Conservation (phyloP, 306 rosid species). For the Cucurbita maxima region DNA sequence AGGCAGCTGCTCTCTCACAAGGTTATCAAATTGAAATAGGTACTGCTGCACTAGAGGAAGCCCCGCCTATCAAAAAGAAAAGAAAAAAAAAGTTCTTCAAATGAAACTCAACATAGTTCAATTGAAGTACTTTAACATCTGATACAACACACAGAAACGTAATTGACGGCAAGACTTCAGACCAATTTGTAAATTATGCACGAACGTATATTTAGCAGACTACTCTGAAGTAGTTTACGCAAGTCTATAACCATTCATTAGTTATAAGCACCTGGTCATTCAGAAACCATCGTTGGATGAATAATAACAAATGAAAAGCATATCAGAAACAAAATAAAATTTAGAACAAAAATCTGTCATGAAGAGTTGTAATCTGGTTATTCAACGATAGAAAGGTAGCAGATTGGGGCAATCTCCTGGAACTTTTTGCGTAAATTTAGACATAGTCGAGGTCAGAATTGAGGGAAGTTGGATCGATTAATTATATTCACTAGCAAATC, state of each 20-base stretch:
- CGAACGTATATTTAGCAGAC: not conserved
- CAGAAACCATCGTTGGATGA: not conserved
- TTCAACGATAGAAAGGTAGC: too few relatives aligned
- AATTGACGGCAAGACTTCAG: not conserved
- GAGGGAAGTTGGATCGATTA: too few relatives aligned
- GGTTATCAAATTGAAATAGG: conserved; percentile 63
- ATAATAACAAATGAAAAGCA: too few relatives aligned
- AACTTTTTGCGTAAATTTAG: too few relatives aligned
- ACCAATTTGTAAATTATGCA: not conserved
- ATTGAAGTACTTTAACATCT: not conserved
- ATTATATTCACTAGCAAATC: too few relatives aligned
- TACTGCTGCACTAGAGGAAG: conserved; percentile 93
- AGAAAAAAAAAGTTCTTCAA: not conserved
- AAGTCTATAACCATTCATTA: not conserved
- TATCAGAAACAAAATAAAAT: too few relatives aligned
- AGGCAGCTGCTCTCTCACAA: conserved; percentile 71
- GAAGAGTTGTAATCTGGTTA: too few relatives aligned
- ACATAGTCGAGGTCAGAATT: too few relatives aligned
- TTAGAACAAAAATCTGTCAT: too few relatives aligned
- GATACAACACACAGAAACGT: not conserved
- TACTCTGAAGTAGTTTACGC: not conserved
- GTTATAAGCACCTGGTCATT: not conserved
- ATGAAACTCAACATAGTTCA: not conserved
- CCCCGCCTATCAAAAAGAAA: conserved; percentile 42
- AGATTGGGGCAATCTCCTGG: too few relatives aligned